Evolutionary conservation across 2,329 filamentous ascomycete species (phyloP).

Genomic region (Colletotrichum agaves): DNA sequence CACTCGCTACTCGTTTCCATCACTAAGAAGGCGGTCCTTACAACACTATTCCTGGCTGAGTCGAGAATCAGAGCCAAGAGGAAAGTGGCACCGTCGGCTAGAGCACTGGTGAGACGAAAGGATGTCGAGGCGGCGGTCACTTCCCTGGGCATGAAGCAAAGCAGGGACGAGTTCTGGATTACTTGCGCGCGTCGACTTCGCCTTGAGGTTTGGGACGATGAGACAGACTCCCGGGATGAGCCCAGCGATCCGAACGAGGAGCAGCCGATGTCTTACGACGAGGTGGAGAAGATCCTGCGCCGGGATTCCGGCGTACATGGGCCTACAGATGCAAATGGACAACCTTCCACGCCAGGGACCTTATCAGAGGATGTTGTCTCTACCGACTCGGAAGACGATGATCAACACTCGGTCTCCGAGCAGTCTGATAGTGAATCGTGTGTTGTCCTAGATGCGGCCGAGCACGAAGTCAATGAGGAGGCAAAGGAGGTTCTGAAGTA

Average conservation of each 20-base stretch:
- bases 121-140: conserved; percentile 63
- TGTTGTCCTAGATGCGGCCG: conserved; percentile 11
- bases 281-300: conserved; percentile 55
- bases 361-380: conserved; percentile 2
- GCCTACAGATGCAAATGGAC: not conserved
- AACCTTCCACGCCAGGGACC: not conserved
- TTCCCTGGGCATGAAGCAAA: conserved; percentile 55
- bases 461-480: conserved; percentile 50
- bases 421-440: not conserved
- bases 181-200: conserved; percentile 60
- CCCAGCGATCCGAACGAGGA: conserved; percentile 33
- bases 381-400: not conserved
- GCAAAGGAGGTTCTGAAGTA: conserved; percentile 55
- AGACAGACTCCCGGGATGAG: not conserved
- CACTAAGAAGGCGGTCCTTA: conserved; percentile 76
- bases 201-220: conserved; percentile 57
- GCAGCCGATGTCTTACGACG: conserved; percentile 53
- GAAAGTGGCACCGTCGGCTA: conserved; percentile 41
- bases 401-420: not conserved
- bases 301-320: not conserved
- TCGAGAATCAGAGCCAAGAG: conserved; percentile 70
- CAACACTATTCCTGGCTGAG: conserved; percentile 75
- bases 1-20: conserved; percentile 74
- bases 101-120: conserved; percentile 49
- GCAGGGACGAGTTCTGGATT: conserved; percentile 58